A percentile compares a stretch with the other conserved stretches of the same genome.
phyloP scores from a whole-genome alignment of 2,329 filamentous ascomycete species.

The Rutstroemia sp. region DNA sequence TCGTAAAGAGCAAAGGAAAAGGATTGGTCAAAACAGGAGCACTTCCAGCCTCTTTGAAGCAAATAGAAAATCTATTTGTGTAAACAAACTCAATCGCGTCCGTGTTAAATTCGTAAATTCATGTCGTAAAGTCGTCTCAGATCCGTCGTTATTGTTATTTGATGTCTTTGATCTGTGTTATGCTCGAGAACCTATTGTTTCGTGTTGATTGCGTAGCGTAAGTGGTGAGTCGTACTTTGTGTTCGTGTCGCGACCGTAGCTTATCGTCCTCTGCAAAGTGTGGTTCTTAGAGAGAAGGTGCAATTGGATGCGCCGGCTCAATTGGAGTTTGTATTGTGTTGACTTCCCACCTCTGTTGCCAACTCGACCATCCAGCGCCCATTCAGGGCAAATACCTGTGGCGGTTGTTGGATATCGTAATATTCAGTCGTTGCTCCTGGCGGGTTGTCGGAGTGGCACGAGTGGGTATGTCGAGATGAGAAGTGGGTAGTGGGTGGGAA shows the following conservation, averaged over 20 bases:
- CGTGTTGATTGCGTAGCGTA: background rate
- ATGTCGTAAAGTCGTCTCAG: conserved; percentile 10
- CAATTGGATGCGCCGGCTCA: background rate
- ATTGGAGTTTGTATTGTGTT: background rate
- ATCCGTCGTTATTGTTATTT: background rate
- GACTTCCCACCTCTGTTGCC: background rate
- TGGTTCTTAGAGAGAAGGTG: background rate
- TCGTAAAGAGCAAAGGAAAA: background rate
- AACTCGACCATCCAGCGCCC: conserved; percentile 2
- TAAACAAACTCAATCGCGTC: conserved; percentile 17
- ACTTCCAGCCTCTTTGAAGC: background rate
- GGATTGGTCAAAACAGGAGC: background rate
- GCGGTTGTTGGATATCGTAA: background rate
- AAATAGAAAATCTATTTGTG: conserved; percentile 11
- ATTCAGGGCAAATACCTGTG: conserved; percentile 3
- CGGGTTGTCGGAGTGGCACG: background rate
- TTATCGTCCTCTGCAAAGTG: background rate
- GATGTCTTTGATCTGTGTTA: background rate
- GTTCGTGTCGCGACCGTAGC: background rate
- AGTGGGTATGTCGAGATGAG: background rate
- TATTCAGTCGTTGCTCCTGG: conserved; percentile 1
- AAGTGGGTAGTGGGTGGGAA: conserved; percentile 4
- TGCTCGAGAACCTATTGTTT: background rate
- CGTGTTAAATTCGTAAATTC: conserved; percentile 20
- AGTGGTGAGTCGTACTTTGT: background rate